Base-by-base conservation (phyloP, 108 stramenopile genomes). In the Pseudonitzschia delicatissima region DNA sequence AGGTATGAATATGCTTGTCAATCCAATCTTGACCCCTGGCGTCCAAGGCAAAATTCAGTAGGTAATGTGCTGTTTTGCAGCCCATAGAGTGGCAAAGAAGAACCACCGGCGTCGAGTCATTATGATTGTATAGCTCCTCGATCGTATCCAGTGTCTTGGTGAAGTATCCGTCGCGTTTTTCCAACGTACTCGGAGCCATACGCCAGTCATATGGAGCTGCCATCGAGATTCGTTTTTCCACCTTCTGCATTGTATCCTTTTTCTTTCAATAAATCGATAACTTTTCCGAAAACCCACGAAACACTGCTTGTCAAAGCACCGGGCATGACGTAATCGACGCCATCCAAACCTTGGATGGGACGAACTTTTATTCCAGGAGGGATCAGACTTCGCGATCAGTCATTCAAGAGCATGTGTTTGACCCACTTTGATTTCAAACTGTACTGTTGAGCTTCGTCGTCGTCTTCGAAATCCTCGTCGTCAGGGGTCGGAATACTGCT, bases 151-250 rank as follows among this genome's bases (percentile, higher is more conserved):
- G 36, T 0, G 80, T 74, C 5, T 45, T 34, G 8, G 80, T 70
- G 47, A 81, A 81, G 51, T 77, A 81, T 31, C 69, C 17, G 45
- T 77, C 72, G 25, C 76, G 66, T 44, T 50, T 39, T 71, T 81
- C 70, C 64, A 81, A 39, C 5, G 61, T 61, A 6, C 6, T 6
- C 6, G 80, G 80, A 57, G 80, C 57, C 48, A 81, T 20, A n/a
- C 80, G 45, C 80, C 80, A 81, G 57, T 81, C 80, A 48, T 81
- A 81, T 34, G 80, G 50, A 25, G 71, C 66, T 18, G 80, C 80
- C 32, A 76, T 66, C n/a, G 6, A 81, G 57, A 69, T 81, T 73
- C 42, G 34, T 40, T 6, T 45, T 67, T 32, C 62, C 72, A 26
- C 15, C 45, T 23, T 40, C 48, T 9, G 58, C 8, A 12, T 69